Conservation (phyloP, 2,329 filamentous ascomycete genomes). For the Torrubiella hemipterigena region DNA sequence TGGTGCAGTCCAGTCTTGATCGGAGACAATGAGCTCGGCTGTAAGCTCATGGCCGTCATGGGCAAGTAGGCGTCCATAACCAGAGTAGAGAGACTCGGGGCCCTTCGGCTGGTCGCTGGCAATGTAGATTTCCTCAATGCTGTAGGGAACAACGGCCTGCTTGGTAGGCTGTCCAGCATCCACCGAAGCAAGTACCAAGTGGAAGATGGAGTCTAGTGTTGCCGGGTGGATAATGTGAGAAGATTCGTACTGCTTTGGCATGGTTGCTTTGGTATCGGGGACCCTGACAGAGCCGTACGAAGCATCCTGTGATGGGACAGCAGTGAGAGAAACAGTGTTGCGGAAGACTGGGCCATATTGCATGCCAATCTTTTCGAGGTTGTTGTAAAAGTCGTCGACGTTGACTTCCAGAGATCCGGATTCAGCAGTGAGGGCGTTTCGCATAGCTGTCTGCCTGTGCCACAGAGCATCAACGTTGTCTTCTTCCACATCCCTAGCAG, state of each 20-base stretch:
- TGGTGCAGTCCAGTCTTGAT: constrained; percentile 5
- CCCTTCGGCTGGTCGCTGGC: constrained; percentile 1
- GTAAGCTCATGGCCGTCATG: constrained; percentile 3
- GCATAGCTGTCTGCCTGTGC: too few relatives aligned
- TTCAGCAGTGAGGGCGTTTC: too few relatives aligned
- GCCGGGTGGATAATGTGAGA: constrained; percentile 19
- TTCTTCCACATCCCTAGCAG: too few relatives aligned
- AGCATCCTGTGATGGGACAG: constrained; percentile 1
- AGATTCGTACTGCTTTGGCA: constrained; percentile 17
- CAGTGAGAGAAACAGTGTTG: constrained; percentile 3
- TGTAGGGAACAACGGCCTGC: constrained; percentile 4
- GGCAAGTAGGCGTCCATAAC: constrained; percentile 2
- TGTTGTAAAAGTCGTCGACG: constrained; percentile 8
- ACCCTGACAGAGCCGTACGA: too few relatives aligned
- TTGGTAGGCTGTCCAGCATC: neutral
- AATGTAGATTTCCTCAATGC: constrained; percentile 20
- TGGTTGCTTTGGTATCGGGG: too few relatives aligned
- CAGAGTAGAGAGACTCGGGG: neutral
- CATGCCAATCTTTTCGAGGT: constrained; percentile 7
- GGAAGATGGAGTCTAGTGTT: constrained; percentile 16
- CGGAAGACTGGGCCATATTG: constrained; percentile 10
- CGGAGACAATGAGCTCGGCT: constrained; percentile 5
- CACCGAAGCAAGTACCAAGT: constrained; percentile 4
- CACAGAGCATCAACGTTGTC: too few relatives aligned
- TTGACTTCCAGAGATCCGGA: neutral